phyloP scores from a whole-genome alignment of 805 yeast genomes.

The Saturnispora dispora region DNA sequence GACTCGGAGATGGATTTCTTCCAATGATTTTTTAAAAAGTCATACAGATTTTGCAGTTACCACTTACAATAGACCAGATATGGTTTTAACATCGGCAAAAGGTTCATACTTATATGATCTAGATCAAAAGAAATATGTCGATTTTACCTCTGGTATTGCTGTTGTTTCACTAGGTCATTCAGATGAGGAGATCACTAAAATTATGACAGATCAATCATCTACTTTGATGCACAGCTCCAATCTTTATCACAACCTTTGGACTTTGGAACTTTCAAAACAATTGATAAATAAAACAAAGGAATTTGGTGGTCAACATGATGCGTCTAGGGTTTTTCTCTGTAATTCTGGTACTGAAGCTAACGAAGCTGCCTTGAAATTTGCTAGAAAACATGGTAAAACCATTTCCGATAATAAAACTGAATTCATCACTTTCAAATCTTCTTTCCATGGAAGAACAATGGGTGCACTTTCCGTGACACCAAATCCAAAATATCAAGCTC shows the following conservation, averaged over 20 bases:
- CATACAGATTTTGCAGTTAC: slow-evolving; percentile 49
- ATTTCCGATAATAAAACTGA: slow-evolving; percentile 52
- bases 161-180: slow-evolving; percentile 93
- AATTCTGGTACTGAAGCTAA: slow-evolving; percentile 43
- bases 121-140: slow-evolving; percentile 70
- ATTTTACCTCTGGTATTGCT: slow-evolving; percentile 94
- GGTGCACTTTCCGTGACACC: slow-evolving; percentile 91
- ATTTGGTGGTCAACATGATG: slow-evolving; percentile 74
- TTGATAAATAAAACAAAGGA: slow-evolving; percentile 59
- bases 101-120: slow-evolving; percentile 79
- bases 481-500: slow-evolving; percentile 85
- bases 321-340: slow-evolving; percentile 60
- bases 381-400: slow-evolving; percentile 68
- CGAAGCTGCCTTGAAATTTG: slow-evolving; percentile 47
- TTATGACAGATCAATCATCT: slow-evolving; percentile 61
- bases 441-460: slow-evolving; percentile 93
- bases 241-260: slow-evolving; percentile 74
- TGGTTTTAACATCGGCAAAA: slow-evolving; percentile 70
- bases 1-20: slow-evolving; percentile 11
- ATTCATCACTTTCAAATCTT: slow-evolving; percentile 75
- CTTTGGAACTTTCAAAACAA: slow-evolving; percentile 67
- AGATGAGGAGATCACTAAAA: slow-evolving; percentile 61
- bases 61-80: slow-evolving; percentile 70
- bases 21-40: slow-evolving; percentile 22
- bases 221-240: slow-evolving; percentile 80